Base-by-base conservation (phyloP, 2,329 filamentous ascomycete species). In the Hirsutella thompsonii region DNA sequence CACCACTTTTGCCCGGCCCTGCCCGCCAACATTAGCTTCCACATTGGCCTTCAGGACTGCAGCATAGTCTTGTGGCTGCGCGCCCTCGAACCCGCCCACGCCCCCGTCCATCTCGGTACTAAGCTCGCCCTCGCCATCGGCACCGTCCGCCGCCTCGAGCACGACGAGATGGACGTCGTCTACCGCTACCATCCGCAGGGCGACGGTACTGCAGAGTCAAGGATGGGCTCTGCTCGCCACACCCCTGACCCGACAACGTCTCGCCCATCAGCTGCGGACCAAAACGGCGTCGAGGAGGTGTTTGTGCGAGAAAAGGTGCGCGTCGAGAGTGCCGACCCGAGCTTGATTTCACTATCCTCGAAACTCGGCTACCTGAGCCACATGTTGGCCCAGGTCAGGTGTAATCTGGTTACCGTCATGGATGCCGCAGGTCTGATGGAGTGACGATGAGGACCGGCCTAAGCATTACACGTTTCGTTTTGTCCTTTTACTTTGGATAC, bases 271-370 rank as follows among this genome's bases (percentile, higher is more conserved):
- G 44, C 46, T 18, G 48, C 47, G 26, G 49, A 50, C 14, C 43
- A 34, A 21, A 46, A 40, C 34, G 52, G 54, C 29, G 46, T 59
- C 26, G 57, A 61, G 3, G 79, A 92, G 46, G 88, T 95, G 3
- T 81, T 78, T 47, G 90, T 96, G 36, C 79, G 81, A 49, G 90
- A 95, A 58, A 95, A 95, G 64, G 76, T 94, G 4, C 73, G 83
- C 33, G 81, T 95, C 2, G 89, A 94, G 60, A 90, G 79, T 52
- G 85, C 88, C 42, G 89, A 96, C 58, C 90, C 90, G 1, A 89
- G 79, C 51, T 58, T 95, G 48, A 79, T 95, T 57, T 82, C 84
- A 29, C 69, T 92, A 28, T 81, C 85, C 58, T 82, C 87, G 5
- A 95, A 95, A 62, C 66, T 95, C 49, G 77, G 73, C 23, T 87